Conservation (phyloP, 192 early-diverging fungal genomes). For the Backusella tuberculispora region DNA sequence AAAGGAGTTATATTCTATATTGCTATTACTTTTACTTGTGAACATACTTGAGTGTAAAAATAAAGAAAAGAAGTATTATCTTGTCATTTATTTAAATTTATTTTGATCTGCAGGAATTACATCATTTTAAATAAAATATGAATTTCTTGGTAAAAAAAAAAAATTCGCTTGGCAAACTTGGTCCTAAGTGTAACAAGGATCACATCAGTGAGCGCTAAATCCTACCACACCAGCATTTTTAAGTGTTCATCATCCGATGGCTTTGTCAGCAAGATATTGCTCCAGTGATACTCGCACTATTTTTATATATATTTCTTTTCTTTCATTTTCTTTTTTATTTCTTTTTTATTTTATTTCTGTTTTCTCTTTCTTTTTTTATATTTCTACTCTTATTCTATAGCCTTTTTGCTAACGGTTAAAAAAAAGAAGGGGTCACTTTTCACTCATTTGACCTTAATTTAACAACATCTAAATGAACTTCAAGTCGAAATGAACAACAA, state of each 20-base stretch:
- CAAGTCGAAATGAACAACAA: no score
- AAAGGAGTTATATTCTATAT: not conserved
- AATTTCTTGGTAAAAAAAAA: not conserved
- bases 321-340: not conserved
- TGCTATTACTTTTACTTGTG: not conserved
- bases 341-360: not conserved
- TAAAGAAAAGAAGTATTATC: not conserved
- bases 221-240: not conserved
- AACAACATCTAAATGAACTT: no score
- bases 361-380: not conserved
- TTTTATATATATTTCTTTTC: not conserved
- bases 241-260: not conserved
- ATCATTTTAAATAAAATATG: not conserved
- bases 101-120: not conserved
- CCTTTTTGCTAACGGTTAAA: no score
- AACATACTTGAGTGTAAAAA: not conserved
- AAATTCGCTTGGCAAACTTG: constrained; percentile 2
- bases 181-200: not conserved
- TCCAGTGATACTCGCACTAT: not conserved
- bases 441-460: no score
- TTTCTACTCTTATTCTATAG: no score
- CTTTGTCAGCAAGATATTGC: not conserved
- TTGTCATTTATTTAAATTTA: not conserved
- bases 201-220: no score
- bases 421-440: no score